Conservation (phyloP, 2,329 filamentous ascomycete species). For the Fusarium compactum region DNA sequence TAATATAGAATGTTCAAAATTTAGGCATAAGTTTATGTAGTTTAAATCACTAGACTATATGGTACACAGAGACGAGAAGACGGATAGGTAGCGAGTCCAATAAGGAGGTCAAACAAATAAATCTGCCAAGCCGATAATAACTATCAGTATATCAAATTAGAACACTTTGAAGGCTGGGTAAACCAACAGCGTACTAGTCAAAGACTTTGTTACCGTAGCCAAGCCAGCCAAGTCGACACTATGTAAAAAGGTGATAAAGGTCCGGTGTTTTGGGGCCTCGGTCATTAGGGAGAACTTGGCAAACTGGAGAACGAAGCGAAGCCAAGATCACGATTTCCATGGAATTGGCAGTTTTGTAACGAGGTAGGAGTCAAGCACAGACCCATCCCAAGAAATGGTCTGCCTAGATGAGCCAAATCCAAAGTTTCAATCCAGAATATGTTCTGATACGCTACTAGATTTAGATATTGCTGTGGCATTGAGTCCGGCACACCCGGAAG, state of each 20-base stretch:
- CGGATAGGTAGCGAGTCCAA: not conserved
- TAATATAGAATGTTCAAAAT: not conserved
- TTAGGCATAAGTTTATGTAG: not conserved
- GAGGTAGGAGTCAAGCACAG: not conserved
- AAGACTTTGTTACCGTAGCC: not conserved
- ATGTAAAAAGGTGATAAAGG: not conserved
- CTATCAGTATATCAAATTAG: not conserved
- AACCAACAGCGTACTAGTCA: not conserved
- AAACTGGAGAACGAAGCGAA: not conserved
- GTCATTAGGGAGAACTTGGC: slow-evolving; percentile 6
- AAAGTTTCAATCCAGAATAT: not conserved
- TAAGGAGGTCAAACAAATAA: not conserved
- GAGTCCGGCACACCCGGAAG: slow-evolving; percentile 15
- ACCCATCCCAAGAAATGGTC: not conserved
- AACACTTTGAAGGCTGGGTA: not conserved
- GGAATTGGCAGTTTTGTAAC: not conserved
- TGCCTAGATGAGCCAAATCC: not conserved
- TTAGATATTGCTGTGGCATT: not conserved
- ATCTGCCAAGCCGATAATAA: not conserved
- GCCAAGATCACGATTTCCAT: not conserved
- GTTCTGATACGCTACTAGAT: not conserved
- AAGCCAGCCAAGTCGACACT: not conserved
- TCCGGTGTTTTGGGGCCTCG: not conserved
- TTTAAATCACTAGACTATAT: not conserved
- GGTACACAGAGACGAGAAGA: not conserved